These are phyloP conservation scores for Magnolia officinalis DNA, from an alignment of 164 flowering plant genomes.

Conservation along the genomic window DNA sequence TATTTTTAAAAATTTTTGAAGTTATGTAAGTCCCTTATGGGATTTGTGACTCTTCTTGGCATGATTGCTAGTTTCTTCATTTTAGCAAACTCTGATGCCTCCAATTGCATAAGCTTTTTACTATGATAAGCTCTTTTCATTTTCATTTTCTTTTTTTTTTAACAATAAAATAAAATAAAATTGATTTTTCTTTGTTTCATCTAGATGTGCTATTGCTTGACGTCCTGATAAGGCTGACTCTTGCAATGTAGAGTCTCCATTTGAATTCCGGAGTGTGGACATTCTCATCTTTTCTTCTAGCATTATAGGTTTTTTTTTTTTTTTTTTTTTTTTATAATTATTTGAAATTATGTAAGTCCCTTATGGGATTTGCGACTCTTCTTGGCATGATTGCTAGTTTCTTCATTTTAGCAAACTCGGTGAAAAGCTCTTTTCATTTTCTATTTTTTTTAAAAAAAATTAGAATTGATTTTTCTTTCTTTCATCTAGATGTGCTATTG, in stretches of 20 bases:
- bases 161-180: not conserved
- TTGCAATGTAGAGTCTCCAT: constrained; percentile 73
- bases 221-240: constrained; percentile 1
- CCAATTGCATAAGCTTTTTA: too few species aligned
- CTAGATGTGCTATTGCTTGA: constrained; percentile 7
- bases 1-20: too few species aligned
- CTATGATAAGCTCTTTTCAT: not conserved
- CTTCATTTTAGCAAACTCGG: too few species aligned
- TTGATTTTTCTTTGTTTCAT: not conserved
- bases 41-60: not conserved
- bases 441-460: not conserved
- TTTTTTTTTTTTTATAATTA: too few species aligned
- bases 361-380: too few species aligned
- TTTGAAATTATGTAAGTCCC: too few species aligned
- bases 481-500: constrained; percentile 7
- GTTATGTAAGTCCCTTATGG: too few species aligned
- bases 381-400: not conserved
- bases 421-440: not conserved
- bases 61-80: not conserved
- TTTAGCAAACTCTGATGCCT: too few species aligned
- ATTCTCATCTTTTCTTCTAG: too few species aligned
- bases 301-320: too few species aligned
- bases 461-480: not conserved
- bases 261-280: constrained; percentile 57
- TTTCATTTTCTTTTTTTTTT: too few species aligned